A percentile compares a stretch with the other conserved stretches of the same genome.
These are phyloP conservation scores for Irpex sp. DNA, from an alignment of 1,284 basidiomycete species.

Conservation along the genomic window DNA sequence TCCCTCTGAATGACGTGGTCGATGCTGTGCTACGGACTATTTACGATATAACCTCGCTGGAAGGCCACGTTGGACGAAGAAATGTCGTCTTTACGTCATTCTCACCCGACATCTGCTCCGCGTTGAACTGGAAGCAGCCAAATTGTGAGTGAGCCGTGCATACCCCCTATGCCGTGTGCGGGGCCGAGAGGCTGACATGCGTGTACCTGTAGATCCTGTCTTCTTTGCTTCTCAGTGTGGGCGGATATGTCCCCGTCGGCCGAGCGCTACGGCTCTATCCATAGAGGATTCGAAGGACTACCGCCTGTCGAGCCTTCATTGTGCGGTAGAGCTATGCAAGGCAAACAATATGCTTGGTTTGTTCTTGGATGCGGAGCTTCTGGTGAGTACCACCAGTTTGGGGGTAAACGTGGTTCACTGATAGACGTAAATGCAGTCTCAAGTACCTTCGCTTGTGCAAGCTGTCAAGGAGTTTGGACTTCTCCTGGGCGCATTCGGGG, in stretches of 20 bases:
- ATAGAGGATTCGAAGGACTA: slow-evolving; percentile 45
- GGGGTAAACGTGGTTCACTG: not conserved
- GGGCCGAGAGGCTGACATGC: not conserved
- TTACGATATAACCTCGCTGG: slow-evolving; percentile 59
- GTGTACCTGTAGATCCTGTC: slow-evolving; percentile 72
- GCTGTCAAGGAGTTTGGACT: slow-evolving; percentile 87
- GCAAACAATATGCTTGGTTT: slow-evolving; percentile 92
- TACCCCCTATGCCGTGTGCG: not conserved
- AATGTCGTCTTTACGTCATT: slow-evolving; percentile 87
- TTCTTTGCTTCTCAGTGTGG: slow-evolving; percentile 92
- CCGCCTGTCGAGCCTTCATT: slow-evolving; percentile 71
- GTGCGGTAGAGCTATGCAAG: slow-evolving; percentile 93
- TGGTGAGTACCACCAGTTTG: slow-evolving; percentile 47
- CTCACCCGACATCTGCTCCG: slow-evolving; percentile 81
- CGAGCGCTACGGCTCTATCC: slow-evolving; percentile 36
- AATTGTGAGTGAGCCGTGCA: slow-evolving; percentile 64
- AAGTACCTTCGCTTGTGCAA: slow-evolving; percentile 80
- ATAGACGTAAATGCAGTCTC: slow-evolving; percentile 34
- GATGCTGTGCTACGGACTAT: slow-evolving; percentile 80
- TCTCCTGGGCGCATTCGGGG: slow-evolving; percentile 76
- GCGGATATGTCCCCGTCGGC: slow-evolving; percentile 38
- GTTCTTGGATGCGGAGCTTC: slow-evolving; percentile 82
- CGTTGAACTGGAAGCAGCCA: slow-evolving; percentile 98
- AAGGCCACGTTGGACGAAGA: slow-evolving; percentile 47
- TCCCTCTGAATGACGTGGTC: slow-evolving; percentile 76